phyloP scores from a whole-genome alignment of 352 stramenopile species.

The Aphanomyces invadans region DNA sequence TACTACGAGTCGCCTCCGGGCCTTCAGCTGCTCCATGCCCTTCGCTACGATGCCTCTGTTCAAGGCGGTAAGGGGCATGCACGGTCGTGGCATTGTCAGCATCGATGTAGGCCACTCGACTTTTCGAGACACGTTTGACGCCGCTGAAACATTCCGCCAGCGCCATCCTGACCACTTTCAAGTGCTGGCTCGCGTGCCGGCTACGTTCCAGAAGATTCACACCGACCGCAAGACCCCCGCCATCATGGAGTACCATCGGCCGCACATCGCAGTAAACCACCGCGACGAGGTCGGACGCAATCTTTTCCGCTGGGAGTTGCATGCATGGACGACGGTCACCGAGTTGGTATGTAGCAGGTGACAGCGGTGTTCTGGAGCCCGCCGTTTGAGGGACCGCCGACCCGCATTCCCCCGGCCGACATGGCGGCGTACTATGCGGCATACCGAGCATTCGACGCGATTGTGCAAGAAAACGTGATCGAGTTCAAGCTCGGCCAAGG shows the following conservation, averaged over 20 bases:
- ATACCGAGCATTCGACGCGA: constrained; percentile 69
- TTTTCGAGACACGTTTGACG: constrained; percentile 78
- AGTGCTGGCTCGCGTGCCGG: constrained; percentile 75
- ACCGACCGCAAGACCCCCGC: constrained; percentile 80
- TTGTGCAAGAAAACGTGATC: constrained; percentile 70
- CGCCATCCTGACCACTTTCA: constrained; percentile 60
- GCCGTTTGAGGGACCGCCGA: constrained; percentile 91
- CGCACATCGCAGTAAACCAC: constrained; percentile 88
- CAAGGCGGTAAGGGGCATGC: constrained; percentile 42
- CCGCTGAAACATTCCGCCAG: constrained; percentile 56
- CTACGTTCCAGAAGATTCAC: constrained; percentile 92
- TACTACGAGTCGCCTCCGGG: constrained; percentile 97
- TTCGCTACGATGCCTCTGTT: constrained; percentile 81
- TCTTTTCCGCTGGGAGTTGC: no score
- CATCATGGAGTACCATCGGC: constrained; percentile 91
- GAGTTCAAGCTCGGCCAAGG: constrained; percentile 73
- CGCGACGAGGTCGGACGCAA: constrained; percentile 44
- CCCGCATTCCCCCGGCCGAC: constrained; percentile 65
- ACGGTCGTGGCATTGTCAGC: not conserved
- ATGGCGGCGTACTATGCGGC: constrained; percentile 72
- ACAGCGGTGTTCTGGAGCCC: constrained; percentile 90
- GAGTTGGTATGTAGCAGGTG: constrained; percentile 37
- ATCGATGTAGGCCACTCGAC: constrained; percentile 49
- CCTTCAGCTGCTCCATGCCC: constrained; percentile 91
- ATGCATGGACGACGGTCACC: no score